Evolutionary conservation across 2,329 filamentous ascomycete species (phyloP).

Genomic region (Cylindrodendrum hubeiense): DNA sequence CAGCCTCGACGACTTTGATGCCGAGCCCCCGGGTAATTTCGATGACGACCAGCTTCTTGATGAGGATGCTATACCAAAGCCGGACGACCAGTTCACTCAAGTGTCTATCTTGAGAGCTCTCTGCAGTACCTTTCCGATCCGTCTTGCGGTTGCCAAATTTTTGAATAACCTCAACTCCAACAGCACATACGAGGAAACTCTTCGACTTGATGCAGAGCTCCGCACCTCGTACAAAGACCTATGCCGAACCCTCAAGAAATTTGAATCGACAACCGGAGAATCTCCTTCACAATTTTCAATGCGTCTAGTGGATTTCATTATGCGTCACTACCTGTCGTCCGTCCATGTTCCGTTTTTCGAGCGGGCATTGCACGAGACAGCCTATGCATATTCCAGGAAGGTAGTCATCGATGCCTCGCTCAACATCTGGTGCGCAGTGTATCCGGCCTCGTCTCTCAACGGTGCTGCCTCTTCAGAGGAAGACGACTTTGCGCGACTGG

Average conservation of each 20-base stretch:
- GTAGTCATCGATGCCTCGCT: conserved; percentile 61
- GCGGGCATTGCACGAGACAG: conserved; percentile 53
- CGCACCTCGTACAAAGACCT: conserved; percentile 57
- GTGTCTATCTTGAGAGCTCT: conserved; percentile 56
- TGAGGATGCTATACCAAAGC: conserved; percentile 47
- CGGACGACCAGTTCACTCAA: conserved; percentile 53
- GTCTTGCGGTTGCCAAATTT: conserved; percentile 57
- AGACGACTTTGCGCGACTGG: conserved; percentile 53
- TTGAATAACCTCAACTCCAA: conserved; percentile 56
- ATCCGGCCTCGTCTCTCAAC: conserved; percentile 37
- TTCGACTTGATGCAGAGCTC: conserved; percentile 58
- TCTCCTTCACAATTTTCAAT: conserved; percentile 54
- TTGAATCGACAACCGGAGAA: conserved; percentile 24
- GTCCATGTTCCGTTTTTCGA: conserved; percentile 67
- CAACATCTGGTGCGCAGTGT: conserved; percentile 58
- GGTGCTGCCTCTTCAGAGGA: conserved; percentile 12
- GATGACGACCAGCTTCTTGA: conserved; percentile 61
- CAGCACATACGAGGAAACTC: conserved; percentile 57
- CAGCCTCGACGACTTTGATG: conserved; percentile 60
- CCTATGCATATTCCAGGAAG: conserved; percentile 64
- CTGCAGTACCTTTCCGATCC: conserved; percentile 55
- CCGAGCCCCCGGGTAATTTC: conserved; percentile 60
- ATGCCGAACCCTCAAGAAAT: conserved; percentile 47
- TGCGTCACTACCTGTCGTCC: conserved; percentile 66
- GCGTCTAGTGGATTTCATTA: conserved; percentile 61